These are phyloP conservation scores for Arachis hypogaea DNA, from an alignment of 306 rosid genomes.

Conservation along the genomic window DNA sequence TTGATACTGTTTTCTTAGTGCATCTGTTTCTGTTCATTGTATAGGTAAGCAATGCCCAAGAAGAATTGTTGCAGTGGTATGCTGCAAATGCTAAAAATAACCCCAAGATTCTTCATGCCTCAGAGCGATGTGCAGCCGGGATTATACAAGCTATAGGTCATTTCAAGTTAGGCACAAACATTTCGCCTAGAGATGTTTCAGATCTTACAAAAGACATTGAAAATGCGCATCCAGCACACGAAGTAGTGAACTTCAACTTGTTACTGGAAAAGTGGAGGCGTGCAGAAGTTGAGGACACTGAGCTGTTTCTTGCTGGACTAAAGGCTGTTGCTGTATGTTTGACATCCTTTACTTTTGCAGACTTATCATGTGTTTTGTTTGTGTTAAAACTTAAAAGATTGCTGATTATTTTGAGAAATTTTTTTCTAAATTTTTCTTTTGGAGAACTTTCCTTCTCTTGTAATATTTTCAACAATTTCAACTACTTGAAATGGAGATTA, in stretches of 20 bases:
- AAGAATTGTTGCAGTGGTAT: conserved; percentile 91
- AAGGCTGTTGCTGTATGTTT: conserved; percentile 57
- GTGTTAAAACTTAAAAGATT: not conserved
- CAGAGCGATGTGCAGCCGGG: conserved; percentile 95
- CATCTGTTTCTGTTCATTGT: conserved; percentile 38
- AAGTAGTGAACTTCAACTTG: conserved; percentile 61
- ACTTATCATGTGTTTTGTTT: not conserved
- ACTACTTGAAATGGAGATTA: conserved; percentile 34
- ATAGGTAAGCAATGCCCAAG: conserved; percentile 98
- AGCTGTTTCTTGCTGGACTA: conserved; percentile 52
- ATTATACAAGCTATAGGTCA: conserved; percentile 93
- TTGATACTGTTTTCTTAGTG: conserved; percentile 20
- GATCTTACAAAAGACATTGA: conserved; percentile 49
- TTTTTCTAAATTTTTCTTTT: not conserved
- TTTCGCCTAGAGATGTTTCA: conserved; percentile 73
- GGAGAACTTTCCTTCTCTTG: conserved; percentile 19
- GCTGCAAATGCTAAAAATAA: conserved; percentile 80
- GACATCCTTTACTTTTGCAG: conserved; percentile 38
- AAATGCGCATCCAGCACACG: conserved; percentile 52
- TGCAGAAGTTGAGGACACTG: conserved; percentile 74
- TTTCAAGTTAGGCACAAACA: conserved; percentile 72
- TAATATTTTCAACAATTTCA: conserved; percentile 15
- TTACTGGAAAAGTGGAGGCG: conserved; percentile 86
- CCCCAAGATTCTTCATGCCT: conserved; percentile 84
- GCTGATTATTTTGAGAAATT: not conserved